Conservation (phyloP, 768 basidiomycete genomes). For the Lactarius indigo region DNA sequence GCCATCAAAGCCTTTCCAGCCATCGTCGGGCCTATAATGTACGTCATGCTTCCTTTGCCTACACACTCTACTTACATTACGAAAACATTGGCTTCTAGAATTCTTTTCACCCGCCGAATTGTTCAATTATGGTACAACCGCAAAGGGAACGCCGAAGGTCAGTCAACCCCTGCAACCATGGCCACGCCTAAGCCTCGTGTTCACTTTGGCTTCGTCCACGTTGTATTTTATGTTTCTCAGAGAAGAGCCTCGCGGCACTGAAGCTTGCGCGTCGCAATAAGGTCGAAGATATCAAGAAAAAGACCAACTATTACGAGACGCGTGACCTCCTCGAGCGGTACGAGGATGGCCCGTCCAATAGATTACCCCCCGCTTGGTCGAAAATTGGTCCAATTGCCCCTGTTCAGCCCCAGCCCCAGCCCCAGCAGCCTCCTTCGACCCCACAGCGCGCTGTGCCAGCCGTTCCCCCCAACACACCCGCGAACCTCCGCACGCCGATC, state of each 20-base stretch:
- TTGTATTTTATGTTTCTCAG: slow-evolving; percentile 39
- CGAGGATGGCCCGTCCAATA: slow-evolving; percentile 52
- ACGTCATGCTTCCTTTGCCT: slow-evolving; percentile 34
- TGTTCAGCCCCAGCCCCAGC: slow-evolving; percentile 32
- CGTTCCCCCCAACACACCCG: slow-evolving; percentile 26
- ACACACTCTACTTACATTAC: background rate
- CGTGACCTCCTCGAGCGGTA: slow-evolving; percentile 87
- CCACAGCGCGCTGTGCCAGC: slow-evolving; percentile 29
- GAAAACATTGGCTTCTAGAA: slow-evolving; percentile 36
- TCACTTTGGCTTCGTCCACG: background rate
- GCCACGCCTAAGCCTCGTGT: slow-evolving; percentile 11
- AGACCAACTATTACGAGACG: slow-evolving; percentile 93
- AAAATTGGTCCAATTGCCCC: slow-evolving; percentile 34
- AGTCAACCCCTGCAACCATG: slow-evolving; percentile 23
- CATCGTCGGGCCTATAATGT: slow-evolving; percentile 76
- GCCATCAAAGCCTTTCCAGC: slow-evolving; percentile 54
- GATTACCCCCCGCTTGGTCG: slow-evolving; percentile 36
- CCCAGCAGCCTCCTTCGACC: slow-evolving; percentile 31
- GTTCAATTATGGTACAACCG: slow-evolving; percentile 82
- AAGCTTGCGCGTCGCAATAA: slow-evolving; percentile 78
- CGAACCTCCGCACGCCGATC: slow-evolving; percentile 22
- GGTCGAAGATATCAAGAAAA: slow-evolving; percentile 96
- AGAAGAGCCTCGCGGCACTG: slow-evolving; percentile 70
- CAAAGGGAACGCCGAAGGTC: slow-evolving; percentile 80
- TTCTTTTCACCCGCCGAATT: slow-evolving; percentile 73